phyloP scores from a whole-genome alignment of 352 stramenopile genomes.

The Globisporangium okanoganense region DNA sequence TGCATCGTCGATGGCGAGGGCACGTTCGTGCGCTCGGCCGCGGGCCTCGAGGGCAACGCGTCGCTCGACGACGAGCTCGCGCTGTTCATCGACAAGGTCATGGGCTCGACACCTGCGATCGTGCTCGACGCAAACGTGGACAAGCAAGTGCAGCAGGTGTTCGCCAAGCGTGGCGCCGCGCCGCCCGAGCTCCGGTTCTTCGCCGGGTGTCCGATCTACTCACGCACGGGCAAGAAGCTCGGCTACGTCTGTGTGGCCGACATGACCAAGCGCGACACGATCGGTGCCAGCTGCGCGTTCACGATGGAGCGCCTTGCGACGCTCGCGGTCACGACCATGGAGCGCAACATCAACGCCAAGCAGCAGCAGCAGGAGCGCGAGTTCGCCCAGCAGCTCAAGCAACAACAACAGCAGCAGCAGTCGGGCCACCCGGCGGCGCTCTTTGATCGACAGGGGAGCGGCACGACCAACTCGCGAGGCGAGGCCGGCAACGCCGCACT shows the following conservation, averaged over 20 bases:
- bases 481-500: conserved; percentile 17
- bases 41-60: conserved; percentile 44
- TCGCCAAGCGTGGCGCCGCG: conserved; percentile 29
- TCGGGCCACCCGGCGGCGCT: conserved; percentile 30
- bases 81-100: conserved; percentile 73
- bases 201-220: conserved; percentile 75
- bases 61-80: conserved; percentile 53
- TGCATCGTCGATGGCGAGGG: conserved; percentile 54
- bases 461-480: not conserved
- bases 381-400: conserved; percentile 8
- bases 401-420: conserved; percentile 20
- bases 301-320: conserved; percentile 79
- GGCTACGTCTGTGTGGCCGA: conserved; percentile 80
- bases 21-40: conserved; percentile 46
- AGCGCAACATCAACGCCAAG: conserved; percentile 38
- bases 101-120: conserved; percentile 71
- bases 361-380: conserved; percentile 20
- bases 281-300: conserved; percentile 67
- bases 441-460: conserved; percentile 30
- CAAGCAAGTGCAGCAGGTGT: conserved; percentile 58
- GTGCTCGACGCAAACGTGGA: conserved; percentile 71
- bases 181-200: conserved; percentile 68
- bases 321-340: conserved; percentile 75
- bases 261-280: conserved; percentile 66
- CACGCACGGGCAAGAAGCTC: conserved; percentile 56